A percentile compares a stretch with the other conserved stretches of the same genome.
These are phyloP conservation scores for Hylodesmum podocarpum DNA, from an alignment of 306 rosid species.

Conservation along the genomic window DNA sequence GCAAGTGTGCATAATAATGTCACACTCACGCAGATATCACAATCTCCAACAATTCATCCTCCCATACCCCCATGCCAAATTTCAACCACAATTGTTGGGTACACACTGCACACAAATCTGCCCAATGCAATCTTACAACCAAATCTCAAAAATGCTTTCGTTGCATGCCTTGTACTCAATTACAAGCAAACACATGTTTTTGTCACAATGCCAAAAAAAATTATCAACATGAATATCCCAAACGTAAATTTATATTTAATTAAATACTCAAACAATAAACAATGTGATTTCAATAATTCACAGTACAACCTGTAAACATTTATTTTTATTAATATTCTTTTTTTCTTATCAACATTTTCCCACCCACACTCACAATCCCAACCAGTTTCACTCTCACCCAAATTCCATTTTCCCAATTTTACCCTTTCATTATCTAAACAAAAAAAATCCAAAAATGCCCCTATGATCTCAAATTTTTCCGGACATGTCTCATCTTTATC, in stretches of 20 bases:
- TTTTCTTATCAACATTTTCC: neutral
- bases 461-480: constrained; percentile 2
- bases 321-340: neutral
- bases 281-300: constrained; percentile 11
- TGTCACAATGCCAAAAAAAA: neutral
- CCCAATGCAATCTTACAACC: neutral
- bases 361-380: constrained; percentile 6
- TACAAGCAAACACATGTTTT: constrained; percentile 16
- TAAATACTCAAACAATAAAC: neutral
- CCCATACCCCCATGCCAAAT: neutral
- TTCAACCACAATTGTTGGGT: neutral
- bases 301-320: constrained; percentile 10
- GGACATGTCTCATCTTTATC: constrained; percentile 8
- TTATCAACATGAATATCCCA: neutral
- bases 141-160: neutral
- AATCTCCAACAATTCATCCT: neutral
- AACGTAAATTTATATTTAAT: neutral
- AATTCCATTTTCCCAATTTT: constrained; percentile 13
- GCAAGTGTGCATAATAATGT: neutral
- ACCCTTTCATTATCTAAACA: neutral
- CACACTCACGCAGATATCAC: neutral
- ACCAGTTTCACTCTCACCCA: neutral
- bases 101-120: neutral
- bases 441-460: constrained; percentile 5
- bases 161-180: neutral